These are phyloP conservation scores for Fusarium brachygibbosum DNA, from an alignment of 2,329 filamentous ascomycete genomes.

Conservation along the genomic window DNA sequence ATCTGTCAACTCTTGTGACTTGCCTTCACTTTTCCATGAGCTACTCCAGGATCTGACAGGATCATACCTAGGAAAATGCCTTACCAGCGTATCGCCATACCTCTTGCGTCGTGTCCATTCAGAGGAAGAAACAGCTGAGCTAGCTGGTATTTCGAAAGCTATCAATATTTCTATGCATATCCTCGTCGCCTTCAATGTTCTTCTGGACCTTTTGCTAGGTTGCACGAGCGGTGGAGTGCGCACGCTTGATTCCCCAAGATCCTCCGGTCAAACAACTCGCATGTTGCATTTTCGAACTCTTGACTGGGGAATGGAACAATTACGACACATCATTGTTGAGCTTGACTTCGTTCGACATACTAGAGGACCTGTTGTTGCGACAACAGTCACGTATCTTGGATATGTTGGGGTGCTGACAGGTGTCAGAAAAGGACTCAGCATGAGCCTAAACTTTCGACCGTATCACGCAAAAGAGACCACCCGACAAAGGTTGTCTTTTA, in stretches of 20 bases:
- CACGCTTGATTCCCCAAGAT: slow-evolving; percentile 12
- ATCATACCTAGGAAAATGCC: slow-evolving; percentile 38
- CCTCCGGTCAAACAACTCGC: slow-evolving; percentile 34
- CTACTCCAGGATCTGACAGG: slow-evolving; percentile 54
- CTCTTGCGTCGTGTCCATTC: slow-evolving; percentile 65
- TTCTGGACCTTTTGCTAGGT: slow-evolving; percentile 74
- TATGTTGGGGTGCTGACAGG: slow-evolving; percentile 65
- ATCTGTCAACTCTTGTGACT: slow-evolving; percentile 34
- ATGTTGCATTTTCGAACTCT: slow-evolving; percentile 69
- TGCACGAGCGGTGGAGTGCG: slow-evolving; percentile 67
- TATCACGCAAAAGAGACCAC: slow-evolving; percentile 47
- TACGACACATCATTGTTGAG: slow-evolving; percentile 64
- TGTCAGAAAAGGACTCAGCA: slow-evolving; percentile 59
- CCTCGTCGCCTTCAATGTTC: slow-evolving; percentile 72
- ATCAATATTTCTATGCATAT: slow-evolving; percentile 69
- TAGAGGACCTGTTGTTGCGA: slow-evolving; percentile 57
- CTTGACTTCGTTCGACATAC: slow-evolving; percentile 61
- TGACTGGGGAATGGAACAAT: slow-evolving; percentile 67
- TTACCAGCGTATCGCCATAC: slow-evolving; percentile 58
- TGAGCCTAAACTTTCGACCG: slow-evolving; percentile 63
- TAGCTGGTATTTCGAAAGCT: slow-evolving; percentile 67
- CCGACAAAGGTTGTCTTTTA: slow-evolving; percentile 40
- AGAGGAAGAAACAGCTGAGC: slow-evolving; percentile 70
- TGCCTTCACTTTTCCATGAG: slow-evolving; percentile 65
- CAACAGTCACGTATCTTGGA: slow-evolving; percentile 62